Base-by-base conservation (phyloP, 805 yeast genomes). In the Schwanniomyces sp. region DNA sequence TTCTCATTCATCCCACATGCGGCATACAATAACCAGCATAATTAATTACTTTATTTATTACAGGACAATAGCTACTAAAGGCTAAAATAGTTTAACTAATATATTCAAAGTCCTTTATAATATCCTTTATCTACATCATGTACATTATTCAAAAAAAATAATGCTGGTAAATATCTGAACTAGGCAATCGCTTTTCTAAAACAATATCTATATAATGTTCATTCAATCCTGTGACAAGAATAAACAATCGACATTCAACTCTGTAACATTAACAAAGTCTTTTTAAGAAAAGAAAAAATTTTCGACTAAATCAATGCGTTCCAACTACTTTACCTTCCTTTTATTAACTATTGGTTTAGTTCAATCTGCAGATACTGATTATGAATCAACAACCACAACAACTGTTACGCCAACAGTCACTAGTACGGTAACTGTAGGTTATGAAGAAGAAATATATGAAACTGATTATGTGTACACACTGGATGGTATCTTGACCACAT, bases 341-440 rank as follows among this genome's bases (percentile, higher is more conserved):
- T 52, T 52, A 38, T 32, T 54, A 16, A 32, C 26, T 30, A 38
- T 39, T 52, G 48, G 29, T 48, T 32, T 38, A 26, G 39, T 29
- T 18, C 40, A 47, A 25, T 54, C 50, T 29, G 47, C 48, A 25
- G 49, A 52, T 16, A 52, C 41, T n/a, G 52, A 44, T 21, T 50
- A 46, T 14, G 57, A 44, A 16, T 52, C 50, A 7, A 59, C 64
- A n/a, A 59, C 64, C 11, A 55, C 58, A 25, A 50, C 56, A 7
- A 65, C 70, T 29, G 46, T 52, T 14, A 65, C 70, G 18, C 63
- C 65, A 18, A 56, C 63, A 9, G 66, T 62, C 8, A 67, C 75
- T 1, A 54, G 52, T 17, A 63, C 73, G 16, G 63, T 64, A 16
- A 64, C 70, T 10, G 56, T 64, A 7, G 62, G 57, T 6, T 54